Evolutionary conservation across 257 asterid species (phyloP).

Genomic region (Anisodus tanguticus): DNA sequence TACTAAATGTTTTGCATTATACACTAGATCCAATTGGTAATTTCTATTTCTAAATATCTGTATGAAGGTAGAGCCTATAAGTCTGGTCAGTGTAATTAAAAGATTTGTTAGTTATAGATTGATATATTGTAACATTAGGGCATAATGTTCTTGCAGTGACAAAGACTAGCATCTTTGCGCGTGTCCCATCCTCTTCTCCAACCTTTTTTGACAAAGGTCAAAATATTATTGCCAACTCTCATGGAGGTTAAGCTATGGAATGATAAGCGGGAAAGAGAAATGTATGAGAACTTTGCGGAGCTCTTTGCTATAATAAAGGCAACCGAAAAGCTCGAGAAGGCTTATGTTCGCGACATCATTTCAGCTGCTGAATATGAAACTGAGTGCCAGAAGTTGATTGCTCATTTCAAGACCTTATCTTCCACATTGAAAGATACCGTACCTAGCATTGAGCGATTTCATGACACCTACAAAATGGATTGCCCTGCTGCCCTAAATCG

Average conservation of each 20-base stretch:
- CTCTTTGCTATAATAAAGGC: slow-evolving; percentile 90
- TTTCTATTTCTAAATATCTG: background rate
- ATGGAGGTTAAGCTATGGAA: slow-evolving; percentile 99
- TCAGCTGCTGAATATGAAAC: slow-evolving; percentile 66
- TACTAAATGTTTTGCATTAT: background rate
- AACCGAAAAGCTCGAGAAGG: slow-evolving; percentile 90
- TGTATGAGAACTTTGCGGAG: slow-evolving; percentile 90
- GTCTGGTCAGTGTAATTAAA: background rate
- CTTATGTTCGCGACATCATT: slow-evolving; percentile 80
- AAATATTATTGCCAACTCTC: background rate
- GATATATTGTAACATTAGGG: slow-evolving; percentile 23
- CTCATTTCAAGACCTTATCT: slow-evolving; percentile 83
- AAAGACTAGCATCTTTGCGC: slow-evolving; percentile 66
- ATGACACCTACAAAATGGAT: slow-evolving; percentile 85
- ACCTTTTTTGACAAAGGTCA: slow-evolving; percentile 28
- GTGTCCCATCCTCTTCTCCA: slow-evolving; percentile 99
- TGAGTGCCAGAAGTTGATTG: slow-evolving; percentile 82
- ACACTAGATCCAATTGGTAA: background rate
- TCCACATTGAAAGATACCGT: slow-evolving; percentile 75
- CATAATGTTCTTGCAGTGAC: slow-evolving; percentile 47
- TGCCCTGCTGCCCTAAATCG: slow-evolving; percentile 82
- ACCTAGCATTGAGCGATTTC: slow-evolving; percentile 82
- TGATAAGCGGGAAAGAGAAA: slow-evolving; percentile 95
- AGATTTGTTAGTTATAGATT: slow-evolving; percentile 28
- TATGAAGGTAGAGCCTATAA: slow-evolving; percentile 9